A percentile compares a stretch with the other conserved stretches of the same genome.
Evolutionary conservation across 345 rosid species (phyloP).

Genomic region (Pseudoturritis turrita): DNA sequence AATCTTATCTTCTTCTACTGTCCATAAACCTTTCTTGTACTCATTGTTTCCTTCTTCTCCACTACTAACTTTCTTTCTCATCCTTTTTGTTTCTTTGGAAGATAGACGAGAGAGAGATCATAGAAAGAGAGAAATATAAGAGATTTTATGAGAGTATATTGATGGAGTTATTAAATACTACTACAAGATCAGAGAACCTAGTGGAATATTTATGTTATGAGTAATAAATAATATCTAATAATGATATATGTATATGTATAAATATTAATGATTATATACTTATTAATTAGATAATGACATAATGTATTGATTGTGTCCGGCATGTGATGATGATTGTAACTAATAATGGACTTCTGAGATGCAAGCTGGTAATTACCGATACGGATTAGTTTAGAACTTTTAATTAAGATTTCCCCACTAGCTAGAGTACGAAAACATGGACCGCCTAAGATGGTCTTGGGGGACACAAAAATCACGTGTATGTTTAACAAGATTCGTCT

Average conservation of each 20-base stretch:
- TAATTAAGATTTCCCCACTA: slow-evolving; percentile 13
- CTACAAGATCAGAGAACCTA: slow-evolving; percentile 17
- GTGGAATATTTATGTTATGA: slow-evolving; percentile 14
- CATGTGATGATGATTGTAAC: slow-evolving; percentile 27
- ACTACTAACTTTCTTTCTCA: slow-evolving; percentile 25
- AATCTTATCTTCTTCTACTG: slow-evolving; percentile 45
- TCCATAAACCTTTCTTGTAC: slow-evolving; percentile 47
- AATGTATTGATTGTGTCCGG: slow-evolving; percentile 22
- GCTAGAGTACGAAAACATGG: slow-evolving; percentile 17
- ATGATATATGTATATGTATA: background rate
- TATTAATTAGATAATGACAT: slow-evolving; percentile 14
- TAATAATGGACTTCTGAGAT: slow-evolving; percentile 16
- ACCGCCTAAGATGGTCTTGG: slow-evolving; percentile 32
- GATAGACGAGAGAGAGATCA: slow-evolving; percentile 19
- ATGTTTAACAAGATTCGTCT: slow-evolving; percentile 20
- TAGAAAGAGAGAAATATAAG: slow-evolving; percentile 11
- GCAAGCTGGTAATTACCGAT: slow-evolving; percentile 30
- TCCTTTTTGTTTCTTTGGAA: slow-evolving; percentile 12
- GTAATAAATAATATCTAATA: background rate
- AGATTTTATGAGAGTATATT: background rate
- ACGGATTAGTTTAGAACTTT: background rate
- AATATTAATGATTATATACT: background rate
- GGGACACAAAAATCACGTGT: slow-evolving; percentile 32
- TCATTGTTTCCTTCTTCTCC: slow-evolving; percentile 32
- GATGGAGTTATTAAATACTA: slow-evolving; percentile 26